These are phyloP conservation scores for Dothiorella sarmentorum DNA, from an alignment of 2,329 filamentous ascomycete species.

Conservation along the genomic window DNA sequence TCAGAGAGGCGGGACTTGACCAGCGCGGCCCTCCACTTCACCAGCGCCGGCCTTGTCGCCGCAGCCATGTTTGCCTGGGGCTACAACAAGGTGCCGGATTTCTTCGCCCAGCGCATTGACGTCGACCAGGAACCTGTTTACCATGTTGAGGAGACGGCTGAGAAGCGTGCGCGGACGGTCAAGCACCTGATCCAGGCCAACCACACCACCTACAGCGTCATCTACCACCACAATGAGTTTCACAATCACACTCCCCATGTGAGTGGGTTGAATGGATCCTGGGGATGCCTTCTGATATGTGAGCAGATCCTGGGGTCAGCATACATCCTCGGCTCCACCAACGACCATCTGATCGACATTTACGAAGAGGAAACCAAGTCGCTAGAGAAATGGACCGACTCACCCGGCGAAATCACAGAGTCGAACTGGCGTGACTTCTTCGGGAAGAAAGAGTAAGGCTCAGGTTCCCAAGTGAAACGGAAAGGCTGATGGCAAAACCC, in stretches of 20 bases:
- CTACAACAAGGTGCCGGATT: background rate
- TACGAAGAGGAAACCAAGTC: slow-evolving; percentile 73
- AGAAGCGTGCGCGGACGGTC: slow-evolving; percentile 75
- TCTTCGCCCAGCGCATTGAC: background rate
- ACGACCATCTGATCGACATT: slow-evolving; percentile 69
- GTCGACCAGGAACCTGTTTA: slow-evolving; percentile 36
- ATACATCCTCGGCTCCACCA: slow-evolving; percentile 77
- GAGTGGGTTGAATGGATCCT: slow-evolving; percentile 34
- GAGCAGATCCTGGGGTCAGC: slow-evolving; percentile 70
- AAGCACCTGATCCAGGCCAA: slow-evolving; percentile 91
- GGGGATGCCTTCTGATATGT: slow-evolving; percentile 26
- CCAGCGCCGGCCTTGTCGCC: background rate
- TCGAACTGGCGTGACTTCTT: slow-evolving; percentile 85
- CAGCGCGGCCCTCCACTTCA: background rate
- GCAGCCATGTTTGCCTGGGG: slow-evolving; percentile 13
- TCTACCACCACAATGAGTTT: slow-evolving; percentile 71
- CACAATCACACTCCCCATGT: slow-evolving; percentile 82
- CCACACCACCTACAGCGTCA: slow-evolving; percentile 81
- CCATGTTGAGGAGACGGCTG: slow-evolving; percentile 73
- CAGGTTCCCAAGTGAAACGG: background rate
- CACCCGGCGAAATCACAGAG: slow-evolving; percentile 76
- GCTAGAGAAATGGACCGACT: slow-evolving; percentile 77
- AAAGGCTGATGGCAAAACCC: slow-evolving; percentile 3
- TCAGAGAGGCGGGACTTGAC: background rate
- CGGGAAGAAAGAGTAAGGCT: slow-evolving; percentile 62